A percentile compares a stretch with the other conserved stretches of the same genome.
Evolutionary conservation across 805 yeast species (phyloP).

Genomic region (Candida jianshihensis): DNA sequence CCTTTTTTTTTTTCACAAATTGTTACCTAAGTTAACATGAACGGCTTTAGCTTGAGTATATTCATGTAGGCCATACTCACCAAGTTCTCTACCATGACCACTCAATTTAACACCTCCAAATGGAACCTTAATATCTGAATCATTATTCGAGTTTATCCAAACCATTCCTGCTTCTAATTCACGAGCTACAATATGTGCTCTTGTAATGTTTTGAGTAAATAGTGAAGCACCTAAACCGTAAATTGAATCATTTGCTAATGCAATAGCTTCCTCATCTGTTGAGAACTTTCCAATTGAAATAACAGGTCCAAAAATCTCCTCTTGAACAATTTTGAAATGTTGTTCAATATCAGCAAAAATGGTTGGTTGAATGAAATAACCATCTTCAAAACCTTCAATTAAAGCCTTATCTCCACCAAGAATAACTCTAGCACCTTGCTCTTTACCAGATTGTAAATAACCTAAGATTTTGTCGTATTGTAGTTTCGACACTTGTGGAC

Average conservation of each 20-base stretch:
- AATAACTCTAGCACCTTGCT: conserved; percentile 45
- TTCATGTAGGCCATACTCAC: conserved; percentile 54
- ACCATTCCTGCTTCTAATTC: conserved; percentile 42
- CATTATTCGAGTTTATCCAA: conserved; percentile 55
- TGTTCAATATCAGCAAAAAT: conserved; percentile 38
- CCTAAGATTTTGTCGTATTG: conserved; percentile 41
- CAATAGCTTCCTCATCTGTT: conserved; percentile 37
- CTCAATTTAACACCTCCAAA: conserved; percentile 66
- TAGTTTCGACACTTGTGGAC: conserved; percentile 48
- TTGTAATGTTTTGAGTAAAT: conserved; percentile 32
- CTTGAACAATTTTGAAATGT: conserved; percentile 35
- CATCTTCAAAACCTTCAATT: conserved; percentile 20
- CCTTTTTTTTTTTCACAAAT: conserved; percentile 9
- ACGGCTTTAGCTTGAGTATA: conserved; percentile 63
- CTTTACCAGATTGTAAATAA: conserved; percentile 41
- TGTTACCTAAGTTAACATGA: conserved; percentile 55
- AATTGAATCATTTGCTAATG: conserved; percentile 34
- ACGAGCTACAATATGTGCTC: conserved; percentile 34
- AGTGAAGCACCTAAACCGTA: conserved; percentile 44
- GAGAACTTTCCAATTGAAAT: conserved; percentile 36
- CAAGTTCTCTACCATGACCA: conserved; percentile 64
- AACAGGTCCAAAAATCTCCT: conserved; percentile 51
- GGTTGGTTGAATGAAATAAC: conserved; percentile 40
- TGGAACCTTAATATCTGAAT: conserved; percentile 49
- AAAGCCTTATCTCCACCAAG: conserved; percentile 36